Evolutionary conservation across 2,329 filamentous ascomycete genomes (phyloP).

Genomic region (Pleurostoma richardsiae): DNA sequence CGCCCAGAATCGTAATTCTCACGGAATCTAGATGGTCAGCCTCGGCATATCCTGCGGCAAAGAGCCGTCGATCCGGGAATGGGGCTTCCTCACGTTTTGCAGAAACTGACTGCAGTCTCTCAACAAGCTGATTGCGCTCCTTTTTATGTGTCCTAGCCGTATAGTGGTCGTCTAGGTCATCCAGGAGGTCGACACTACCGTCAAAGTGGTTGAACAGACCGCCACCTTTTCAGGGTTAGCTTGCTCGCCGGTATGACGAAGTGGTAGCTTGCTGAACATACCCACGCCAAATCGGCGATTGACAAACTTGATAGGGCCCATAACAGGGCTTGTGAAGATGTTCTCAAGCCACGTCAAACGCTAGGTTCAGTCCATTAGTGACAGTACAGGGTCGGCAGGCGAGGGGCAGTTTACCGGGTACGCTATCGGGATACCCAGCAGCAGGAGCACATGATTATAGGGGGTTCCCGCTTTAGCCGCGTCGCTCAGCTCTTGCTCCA

Average conservation of each 20-base stretch:
- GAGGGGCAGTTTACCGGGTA: conserved; percentile 56
- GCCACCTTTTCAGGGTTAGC: conserved; percentile 45
- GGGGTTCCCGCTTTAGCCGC: conserved; percentile 64
- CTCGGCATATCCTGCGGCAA: background rate
- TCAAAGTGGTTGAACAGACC: conserved; percentile 92
- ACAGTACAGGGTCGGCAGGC: conserved; percentile 5
- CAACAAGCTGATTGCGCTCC: conserved; percentile 74
- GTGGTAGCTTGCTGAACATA: conserved; percentile 18
- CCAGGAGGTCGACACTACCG: conserved; percentile 85
- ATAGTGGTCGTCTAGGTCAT: conserved; percentile 95
- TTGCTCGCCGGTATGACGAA: background rate
- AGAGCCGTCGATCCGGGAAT: too few relatives aligned
- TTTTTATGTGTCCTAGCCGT: conserved; percentile 87
- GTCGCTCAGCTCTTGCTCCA: conserved; percentile 64
- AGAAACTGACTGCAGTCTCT: conserved; percentile 77
- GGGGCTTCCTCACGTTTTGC: conserved; percentile 49
- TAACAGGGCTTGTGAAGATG: conserved; percentile 77
- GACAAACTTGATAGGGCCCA: conserved; percentile 82
- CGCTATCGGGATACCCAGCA: conserved; percentile 82
- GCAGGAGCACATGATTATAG: conserved; percentile 81
- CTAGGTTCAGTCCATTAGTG: conserved; percentile 23
- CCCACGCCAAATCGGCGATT: conserved; percentile 84
- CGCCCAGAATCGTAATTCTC: conserved; percentile 85
- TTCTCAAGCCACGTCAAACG: conserved; percentile 97
- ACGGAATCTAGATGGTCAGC: conserved; percentile 52